Conservation (phyloP, 164 flowering plant genomes). For the Sextonia rubra region DNA sequence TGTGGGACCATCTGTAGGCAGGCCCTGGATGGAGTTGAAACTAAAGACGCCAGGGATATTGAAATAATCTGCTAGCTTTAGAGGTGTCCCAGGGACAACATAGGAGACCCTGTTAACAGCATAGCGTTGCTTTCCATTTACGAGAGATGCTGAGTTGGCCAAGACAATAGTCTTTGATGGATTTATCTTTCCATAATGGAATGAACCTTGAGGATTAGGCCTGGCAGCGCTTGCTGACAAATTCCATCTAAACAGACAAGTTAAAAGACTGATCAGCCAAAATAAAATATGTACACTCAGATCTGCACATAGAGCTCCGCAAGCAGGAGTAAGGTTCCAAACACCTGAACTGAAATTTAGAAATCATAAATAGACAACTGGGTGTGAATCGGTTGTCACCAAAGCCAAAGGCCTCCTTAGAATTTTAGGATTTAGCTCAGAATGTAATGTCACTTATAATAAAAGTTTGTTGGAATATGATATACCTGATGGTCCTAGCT, state of each 20-base stretch:
- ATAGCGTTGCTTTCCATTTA: conserved; percentile 45
- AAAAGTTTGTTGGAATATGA: background rate
- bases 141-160: conserved; percentile 30
- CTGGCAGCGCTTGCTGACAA: conserved; percentile 60
- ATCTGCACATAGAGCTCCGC: too few relatives aligned
- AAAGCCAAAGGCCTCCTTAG: background rate
- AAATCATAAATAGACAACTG: too few relatives aligned
- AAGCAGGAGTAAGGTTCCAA: too few relatives aligned
- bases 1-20: conserved; percentile 30
- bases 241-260: conserved; percentile 35
- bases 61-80: conserved; percentile 71
- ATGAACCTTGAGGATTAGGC: conserved; percentile 67
- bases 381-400: background rate
- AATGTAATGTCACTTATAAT: background rate
- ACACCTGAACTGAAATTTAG: too few relatives aligned
- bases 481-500: conserved; percentile 48
- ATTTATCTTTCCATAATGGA: conserved; percentile 46
- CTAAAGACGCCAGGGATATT: conserved; percentile 55
- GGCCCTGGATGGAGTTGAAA: conserved; percentile 32
- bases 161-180: conserved; percentile 34
- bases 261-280: background rate
- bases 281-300: background rate
- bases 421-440: background rate
- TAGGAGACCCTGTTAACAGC: conserved; percentile 57
- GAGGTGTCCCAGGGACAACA: conserved; percentile 49